Evolutionary conservation across 2,329 filamentous ascomycete genomes (phyloP).

Genomic region (Penicillium oxalicum): DNA sequence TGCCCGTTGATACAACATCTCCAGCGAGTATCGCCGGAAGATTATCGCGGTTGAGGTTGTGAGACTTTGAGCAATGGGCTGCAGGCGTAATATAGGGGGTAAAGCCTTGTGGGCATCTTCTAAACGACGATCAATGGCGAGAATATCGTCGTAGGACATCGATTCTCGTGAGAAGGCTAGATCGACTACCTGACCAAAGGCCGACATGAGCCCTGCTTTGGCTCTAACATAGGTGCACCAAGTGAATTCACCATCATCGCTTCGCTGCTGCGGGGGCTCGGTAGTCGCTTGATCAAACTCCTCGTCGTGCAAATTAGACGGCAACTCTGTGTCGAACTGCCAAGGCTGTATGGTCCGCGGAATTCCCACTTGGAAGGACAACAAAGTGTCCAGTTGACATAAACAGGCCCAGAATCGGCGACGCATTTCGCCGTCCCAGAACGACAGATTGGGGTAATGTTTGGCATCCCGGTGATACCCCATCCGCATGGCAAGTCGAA

Average conservation of each 20-base stretch:
- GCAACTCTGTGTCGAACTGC: slow-evolving; percentile 55
- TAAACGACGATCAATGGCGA: slow-evolving; percentile 33
- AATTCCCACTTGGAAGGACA: slow-evolving; percentile 59
- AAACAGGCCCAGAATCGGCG: slow-evolving; percentile 38
- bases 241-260: slow-evolving; percentile 49
- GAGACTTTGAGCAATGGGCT: slow-evolving; percentile 35
- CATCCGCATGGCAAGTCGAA: slow-evolving; percentile 57
- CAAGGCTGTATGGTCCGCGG: slow-evolving; percentile 56
- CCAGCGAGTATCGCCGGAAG: slow-evolving; percentile 48
- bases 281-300: slow-evolving; percentile 51
- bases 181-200: slow-evolving; percentile 36
- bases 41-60: slow-evolving; percentile 47
- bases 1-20: slow-evolving; percentile 48
- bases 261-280: slow-evolving; percentile 49
- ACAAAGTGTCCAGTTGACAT: slow-evolving; percentile 54
- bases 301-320: slow-evolving; percentile 55
- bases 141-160: slow-evolving; percentile 32
- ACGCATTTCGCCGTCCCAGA: slow-evolving; percentile 53
- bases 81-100: slow-evolving; percentile 19
- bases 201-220: slow-evolving; percentile 31
- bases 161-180: slow-evolving; percentile 30
- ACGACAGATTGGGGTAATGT: slow-evolving; percentile 49
- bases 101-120: slow-evolving; percentile 26
- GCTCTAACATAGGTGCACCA: slow-evolving; percentile 34
- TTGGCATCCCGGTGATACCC: slow-evolving; percentile 55